phyloP scores from a whole-genome alignment of 2,329 filamentous ascomycete genomes.

The Didymella keratinophila region DNA sequence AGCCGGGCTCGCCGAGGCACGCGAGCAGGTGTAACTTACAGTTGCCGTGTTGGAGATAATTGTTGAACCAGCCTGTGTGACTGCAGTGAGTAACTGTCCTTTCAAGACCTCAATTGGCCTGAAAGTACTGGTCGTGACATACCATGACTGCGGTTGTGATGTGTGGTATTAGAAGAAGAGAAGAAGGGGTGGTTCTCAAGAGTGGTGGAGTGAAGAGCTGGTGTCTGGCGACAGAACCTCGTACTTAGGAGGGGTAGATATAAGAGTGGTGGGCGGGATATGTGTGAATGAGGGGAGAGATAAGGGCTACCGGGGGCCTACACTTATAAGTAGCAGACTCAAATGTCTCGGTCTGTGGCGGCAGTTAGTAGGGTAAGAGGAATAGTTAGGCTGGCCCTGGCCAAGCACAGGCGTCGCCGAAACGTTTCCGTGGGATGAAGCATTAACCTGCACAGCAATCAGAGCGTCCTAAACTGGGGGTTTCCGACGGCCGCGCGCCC shows the following conservation, averaged over 20 bases:
- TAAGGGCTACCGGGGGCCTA: constrained; percentile 36
- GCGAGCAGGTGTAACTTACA: constrained; percentile 48
- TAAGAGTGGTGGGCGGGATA: constrained; percentile 24
- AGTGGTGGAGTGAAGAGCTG: constrained; percentile 11
- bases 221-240: constrained; percentile 22
- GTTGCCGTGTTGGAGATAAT: constrained; percentile 59
- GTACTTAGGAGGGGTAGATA: constrained; percentile 29
- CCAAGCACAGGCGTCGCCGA: constrained; percentile 48
- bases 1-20: constrained; percentile 28
- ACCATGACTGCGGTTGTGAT: constrained; percentile 45
- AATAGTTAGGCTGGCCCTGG: constrained; percentile 38
- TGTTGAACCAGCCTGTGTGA: constrained; percentile 49
- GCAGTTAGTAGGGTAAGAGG: constrained; percentile 32
- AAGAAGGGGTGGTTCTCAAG: not conserved
- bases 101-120: not conserved
- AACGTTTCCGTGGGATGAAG: constrained; percentile 51
- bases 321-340: constrained; percentile 40
- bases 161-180: constrained; percentile 17
- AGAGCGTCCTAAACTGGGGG: constrained; percentile 28
- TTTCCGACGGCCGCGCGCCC: constrained; percentile 26
- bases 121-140: constrained; percentile 20
- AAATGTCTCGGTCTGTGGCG: constrained; percentile 46
- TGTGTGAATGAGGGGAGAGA: constrained; percentile 35
- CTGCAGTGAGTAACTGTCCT: constrained; percentile 25
- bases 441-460: constrained; percentile 40